These are phyloP conservation scores for Massarina eburnea DNA, from an alignment of 2,329 filamentous ascomycete species.

Conservation along the genomic window DNA sequence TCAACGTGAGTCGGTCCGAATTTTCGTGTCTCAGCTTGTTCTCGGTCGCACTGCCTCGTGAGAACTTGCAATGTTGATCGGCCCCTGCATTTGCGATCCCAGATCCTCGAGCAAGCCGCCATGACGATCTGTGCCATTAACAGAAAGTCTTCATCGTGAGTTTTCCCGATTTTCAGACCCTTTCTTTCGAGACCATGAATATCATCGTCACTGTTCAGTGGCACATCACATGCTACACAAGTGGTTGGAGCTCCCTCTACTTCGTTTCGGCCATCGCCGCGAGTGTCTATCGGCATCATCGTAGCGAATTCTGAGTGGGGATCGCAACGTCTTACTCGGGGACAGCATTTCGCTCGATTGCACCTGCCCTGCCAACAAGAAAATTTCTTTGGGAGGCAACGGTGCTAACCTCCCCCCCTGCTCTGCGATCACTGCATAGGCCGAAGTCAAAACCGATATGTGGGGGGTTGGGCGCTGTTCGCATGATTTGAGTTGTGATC, in stretches of 20 bases:
- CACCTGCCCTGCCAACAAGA: constrained; percentile 1
- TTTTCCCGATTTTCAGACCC: not conserved
- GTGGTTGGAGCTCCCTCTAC: not conserved
- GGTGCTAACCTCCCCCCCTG: constrained; percentile 8
- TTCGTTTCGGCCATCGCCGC: not conserved
- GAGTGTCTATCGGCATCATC: not conserved
- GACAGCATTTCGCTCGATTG: constrained; percentile 3
- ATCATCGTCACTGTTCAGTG: not conserved
- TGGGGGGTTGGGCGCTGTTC: no score
- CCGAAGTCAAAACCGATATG: not conserved
- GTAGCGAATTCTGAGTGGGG: not conserved
- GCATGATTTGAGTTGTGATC: not conserved
- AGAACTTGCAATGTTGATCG: constrained; percentile 24
- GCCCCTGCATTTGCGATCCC: constrained; percentile 13
- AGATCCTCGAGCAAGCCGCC: not conserved
- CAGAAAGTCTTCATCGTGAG: not conserved
- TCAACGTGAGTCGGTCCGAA: constrained; percentile 37
- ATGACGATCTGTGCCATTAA: constrained; percentile 19
- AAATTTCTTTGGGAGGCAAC: not conserved
- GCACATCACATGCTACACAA: constrained; percentile 1
- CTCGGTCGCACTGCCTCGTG: constrained; percentile 26
- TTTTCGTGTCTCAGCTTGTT: constrained; percentile 20
- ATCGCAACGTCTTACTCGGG: not conserved
- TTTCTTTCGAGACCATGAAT: not conserved
- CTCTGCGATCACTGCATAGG: not conserved